Evolutionary conservation across 495 filamentous ascomycete genomes (phyloP).

Genomic region (Neurospora africana): DNA sequence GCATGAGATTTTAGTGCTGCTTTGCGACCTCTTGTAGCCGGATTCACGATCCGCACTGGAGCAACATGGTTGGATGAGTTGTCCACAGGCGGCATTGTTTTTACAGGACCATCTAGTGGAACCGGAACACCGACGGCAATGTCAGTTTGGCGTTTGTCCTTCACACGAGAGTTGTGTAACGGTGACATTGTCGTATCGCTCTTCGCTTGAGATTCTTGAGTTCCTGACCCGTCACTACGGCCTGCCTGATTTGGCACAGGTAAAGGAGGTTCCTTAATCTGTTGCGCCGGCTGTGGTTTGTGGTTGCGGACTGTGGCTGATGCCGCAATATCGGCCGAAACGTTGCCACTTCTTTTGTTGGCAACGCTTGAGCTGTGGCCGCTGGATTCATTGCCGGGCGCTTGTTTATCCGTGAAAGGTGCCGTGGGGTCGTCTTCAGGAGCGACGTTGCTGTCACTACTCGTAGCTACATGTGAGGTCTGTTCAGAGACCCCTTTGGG

Average conservation of each 20-base stretch:
- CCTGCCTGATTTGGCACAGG: background rate
- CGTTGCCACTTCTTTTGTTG: background rate
- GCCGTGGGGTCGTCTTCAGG: background rate
- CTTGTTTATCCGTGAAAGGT: background rate
- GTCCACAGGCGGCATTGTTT: background rate
- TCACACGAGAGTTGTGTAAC: background rate
- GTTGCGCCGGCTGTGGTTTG: background rate
- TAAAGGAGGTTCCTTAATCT: background rate
- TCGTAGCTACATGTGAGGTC: background rate
- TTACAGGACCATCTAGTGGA: background rate
- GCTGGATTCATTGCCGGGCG: background rate
- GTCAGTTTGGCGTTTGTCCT: background rate
- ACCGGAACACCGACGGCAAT: background rate
- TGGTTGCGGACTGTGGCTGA: background rate
- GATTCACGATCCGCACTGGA: conserved; percentile 24
- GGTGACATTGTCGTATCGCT: background rate
- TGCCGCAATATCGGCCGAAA: background rate
- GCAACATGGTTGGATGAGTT: background rate
- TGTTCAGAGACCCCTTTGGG: background rate
- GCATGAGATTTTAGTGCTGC: conserved; percentile 38
- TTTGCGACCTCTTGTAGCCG: conserved; percentile 39
- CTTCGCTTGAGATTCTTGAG: background rate
- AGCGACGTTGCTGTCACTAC: background rate
- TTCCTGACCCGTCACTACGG: background rate
- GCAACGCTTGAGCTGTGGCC: background rate